Evolutionary conservation across 306 rosid species (phyloP), one percentile per base, ranked within the genome.

Genomic region (Vigna radiata): DNA sequence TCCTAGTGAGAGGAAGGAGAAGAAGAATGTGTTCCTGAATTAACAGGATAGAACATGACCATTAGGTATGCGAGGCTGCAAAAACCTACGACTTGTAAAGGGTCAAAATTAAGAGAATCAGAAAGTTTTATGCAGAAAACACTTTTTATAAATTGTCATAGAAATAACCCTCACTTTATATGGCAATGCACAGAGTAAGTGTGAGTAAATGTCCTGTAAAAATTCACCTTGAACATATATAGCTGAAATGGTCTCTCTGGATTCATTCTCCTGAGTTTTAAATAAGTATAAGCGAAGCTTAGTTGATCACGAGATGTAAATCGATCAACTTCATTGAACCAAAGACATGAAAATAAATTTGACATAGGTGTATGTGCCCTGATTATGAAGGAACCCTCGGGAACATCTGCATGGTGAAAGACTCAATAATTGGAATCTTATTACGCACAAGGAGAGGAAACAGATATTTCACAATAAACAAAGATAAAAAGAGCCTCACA

Each of bases 301-400:
- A 94, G 86, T 85, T 94, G 98, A 86, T 94, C 98, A 18, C 98
- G 98, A 10, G 98, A 94, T 49, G 98, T 94, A 83, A 94, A 94
- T 33, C 98, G 88, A 76, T 94, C 88, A 76, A 94, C 98, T 84
- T 94, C 98, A 53, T 94, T 94, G 83, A 91, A 94, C 98, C 98
- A 94, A 79, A 94, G 97, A 84, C 98, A 94, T 16, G 98, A 90
- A 88, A 94, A 94, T 58, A 94, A 85, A 84, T 94, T 94, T 54
- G 98, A 91, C 90, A 90, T 83, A 27, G 98, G 96, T 23, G 98
- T 90, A 82, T 94, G 98, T 15, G 98, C 97, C 77, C 98, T 91
- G 77, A 94, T 84, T 53, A 94, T 94, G 15, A 94, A 90, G 76
- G 98, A 94, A 83, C 97, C 98, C 83, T 94, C 98, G 3, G 98